A percentile compares a stretch with the other conserved stretches of the same genome.
These are phyloP conservation scores for Limnanthes douglasii DNA, from an alignment of 345 rosid species.

Conservation along the genomic window DNA sequence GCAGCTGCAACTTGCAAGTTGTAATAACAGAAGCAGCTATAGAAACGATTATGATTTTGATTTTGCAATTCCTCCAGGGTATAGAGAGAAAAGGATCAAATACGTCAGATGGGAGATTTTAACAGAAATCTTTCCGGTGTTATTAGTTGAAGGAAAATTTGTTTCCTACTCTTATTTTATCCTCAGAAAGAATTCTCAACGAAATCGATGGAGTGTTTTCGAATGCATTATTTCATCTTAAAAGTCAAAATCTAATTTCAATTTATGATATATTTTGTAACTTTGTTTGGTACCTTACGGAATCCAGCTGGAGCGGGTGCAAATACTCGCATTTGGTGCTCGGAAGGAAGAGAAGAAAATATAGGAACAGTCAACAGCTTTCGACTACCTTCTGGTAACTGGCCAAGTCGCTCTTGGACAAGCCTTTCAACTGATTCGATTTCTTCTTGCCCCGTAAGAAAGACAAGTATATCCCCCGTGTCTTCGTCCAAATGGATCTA, in stretches of 20 bases:
- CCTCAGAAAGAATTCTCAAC: too few relatives aligned
- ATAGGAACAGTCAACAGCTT: slow-evolving; percentile 50
- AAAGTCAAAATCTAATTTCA: too few relatives aligned
- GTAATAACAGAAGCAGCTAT: not conserved
- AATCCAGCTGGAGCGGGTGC: slow-evolving; percentile 49
- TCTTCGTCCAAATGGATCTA: slow-evolving; percentile 75
- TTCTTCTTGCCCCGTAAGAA: slow-evolving; percentile 95
- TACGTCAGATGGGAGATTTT: too few relatives aligned
- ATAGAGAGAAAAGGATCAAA: too few relatives aligned
- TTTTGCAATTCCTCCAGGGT: too few relatives aligned
- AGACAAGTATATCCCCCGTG: slow-evolving; percentile 86
- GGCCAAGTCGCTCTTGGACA: slow-evolving; percentile 42
- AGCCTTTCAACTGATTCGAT: slow-evolving; percentile 76
- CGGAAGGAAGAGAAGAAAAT: slow-evolving; percentile 85
- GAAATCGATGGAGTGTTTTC: too few relatives aligned
- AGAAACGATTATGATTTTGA: too few relatives aligned
- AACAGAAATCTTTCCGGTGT: too few relatives aligned
- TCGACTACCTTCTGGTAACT: slow-evolving; percentile 42
- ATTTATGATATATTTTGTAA: too few relatives aligned
- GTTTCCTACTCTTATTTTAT: too few relatives aligned
- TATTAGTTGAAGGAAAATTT: too few relatives aligned
- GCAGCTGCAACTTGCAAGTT: slow-evolving; percentile 1
- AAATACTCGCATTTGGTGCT: slow-evolving; percentile 74
- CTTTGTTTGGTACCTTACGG: slow-evolving; percentile 49
- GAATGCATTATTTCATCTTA: too few relatives aligned